phyloP scores from a whole-genome alignment of 768 basidiomycete species.

The Exsudoporus frostii region DNA sequence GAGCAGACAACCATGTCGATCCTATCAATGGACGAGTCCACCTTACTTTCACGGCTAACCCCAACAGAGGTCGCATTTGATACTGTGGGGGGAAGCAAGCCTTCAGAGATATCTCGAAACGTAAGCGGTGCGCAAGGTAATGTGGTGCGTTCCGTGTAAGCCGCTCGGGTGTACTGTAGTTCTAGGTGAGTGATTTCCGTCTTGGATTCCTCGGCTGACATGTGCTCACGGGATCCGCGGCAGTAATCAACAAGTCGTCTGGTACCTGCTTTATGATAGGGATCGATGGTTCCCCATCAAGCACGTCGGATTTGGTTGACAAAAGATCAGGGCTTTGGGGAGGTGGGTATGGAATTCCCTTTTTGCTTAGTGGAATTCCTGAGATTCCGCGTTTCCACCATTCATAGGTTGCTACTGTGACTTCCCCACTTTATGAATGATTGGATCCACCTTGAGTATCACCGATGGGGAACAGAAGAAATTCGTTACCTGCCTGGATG shows the following conservation, averaged over 20 bases:
- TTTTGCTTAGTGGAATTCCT: conserved; percentile 22
- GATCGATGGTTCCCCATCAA: background rate
- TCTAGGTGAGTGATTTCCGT: conserved; percentile 11
- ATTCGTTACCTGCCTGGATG: conserved; percentile 22
- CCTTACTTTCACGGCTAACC: background rate
- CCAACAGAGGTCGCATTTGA: conserved; percentile 13
- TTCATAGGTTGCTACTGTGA: conserved; percentile 53
- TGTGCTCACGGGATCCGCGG: conserved; percentile 27
- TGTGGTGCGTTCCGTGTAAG: conserved; percentile 54
- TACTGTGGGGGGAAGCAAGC: conserved; percentile 40
- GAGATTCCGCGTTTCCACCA: conserved; percentile 50
- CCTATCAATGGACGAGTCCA: conserved; percentile 3
- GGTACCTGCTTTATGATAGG: conserved; percentile 5
- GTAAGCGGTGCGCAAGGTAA: conserved; percentile 55
- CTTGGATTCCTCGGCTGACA: background rate
- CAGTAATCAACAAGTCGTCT: conserved; percentile 16
- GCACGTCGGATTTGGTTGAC: background rate
- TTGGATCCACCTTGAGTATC: background rate
- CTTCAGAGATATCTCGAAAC: conserved; percentile 62
- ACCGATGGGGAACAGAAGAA: conserved; percentile 23
- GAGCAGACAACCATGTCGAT: conserved; percentile 70
- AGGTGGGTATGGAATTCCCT: background rate
- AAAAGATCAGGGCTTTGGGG: background rate
- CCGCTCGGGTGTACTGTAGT: conserved; percentile 55
- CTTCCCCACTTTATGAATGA: conserved; percentile 52